These are phyloP conservation scores for Ophiosphaerella herpotricha DNA, from an alignment of 2,329 filamentous ascomycete genomes.

Conservation along the genomic window DNA sequence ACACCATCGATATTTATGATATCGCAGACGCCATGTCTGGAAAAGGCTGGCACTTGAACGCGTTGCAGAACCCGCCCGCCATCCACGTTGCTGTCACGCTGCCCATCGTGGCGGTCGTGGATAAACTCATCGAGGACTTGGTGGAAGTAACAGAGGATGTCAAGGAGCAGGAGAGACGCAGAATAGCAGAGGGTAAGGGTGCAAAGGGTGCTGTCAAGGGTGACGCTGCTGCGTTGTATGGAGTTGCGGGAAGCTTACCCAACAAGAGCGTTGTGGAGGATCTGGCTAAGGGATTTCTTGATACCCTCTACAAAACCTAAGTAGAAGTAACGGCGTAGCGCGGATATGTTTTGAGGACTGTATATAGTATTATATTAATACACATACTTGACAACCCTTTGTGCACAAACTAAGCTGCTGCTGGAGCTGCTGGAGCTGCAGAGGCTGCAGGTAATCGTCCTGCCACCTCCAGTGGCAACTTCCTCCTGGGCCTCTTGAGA, in stretches of 20 bases:
- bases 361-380: background rate
- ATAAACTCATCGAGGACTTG: constrained; percentile 75
- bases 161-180: constrained; percentile 77
- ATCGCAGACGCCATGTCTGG: constrained; percentile 84
- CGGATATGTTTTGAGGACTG: background rate
- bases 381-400: background rate
- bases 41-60: constrained; percentile 94
- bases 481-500: constrained; percentile 77
- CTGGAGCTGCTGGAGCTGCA: constrained; percentile 6
- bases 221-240: constrained; percentile 87
- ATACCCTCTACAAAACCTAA: constrained; percentile 86
- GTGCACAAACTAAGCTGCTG: background rate
- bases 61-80: constrained; percentile 86
- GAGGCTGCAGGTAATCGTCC: constrained; percentile 64
- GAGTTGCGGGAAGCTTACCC: constrained; percentile 89
- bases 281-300: constrained; percentile 86
- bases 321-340: background rate
- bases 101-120: constrained; percentile 80
- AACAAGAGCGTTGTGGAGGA: constrained; percentile 96
- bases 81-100: constrained; percentile 94
- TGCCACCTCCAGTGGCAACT: constrained; percentile 65
- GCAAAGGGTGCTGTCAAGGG: constrained; percentile 65
- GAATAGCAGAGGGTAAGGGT: constrained; percentile 70
- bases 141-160: constrained; percentile 67
- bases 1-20: constrained; percentile 89